Evolutionary conservation across 2,329 filamentous ascomycete species (phyloP).

Genomic region (Dactylonectria macrodidyma): DNA sequence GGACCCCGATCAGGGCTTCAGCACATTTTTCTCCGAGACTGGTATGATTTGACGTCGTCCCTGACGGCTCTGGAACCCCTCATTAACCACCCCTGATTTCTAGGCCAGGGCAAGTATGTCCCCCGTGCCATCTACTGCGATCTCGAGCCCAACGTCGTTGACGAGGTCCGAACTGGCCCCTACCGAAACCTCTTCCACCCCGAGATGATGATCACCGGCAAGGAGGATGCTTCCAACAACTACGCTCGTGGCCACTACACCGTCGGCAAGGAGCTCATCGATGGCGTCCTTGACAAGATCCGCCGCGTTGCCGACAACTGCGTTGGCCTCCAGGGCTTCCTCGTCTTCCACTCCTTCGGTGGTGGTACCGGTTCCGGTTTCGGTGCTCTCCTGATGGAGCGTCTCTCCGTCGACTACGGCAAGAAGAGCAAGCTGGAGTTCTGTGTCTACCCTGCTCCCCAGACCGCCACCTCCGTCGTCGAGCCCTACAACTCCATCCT

Average conservation of each 20-base stretch:
- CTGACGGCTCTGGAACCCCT: constrained; percentile 3
- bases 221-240: constrained; percentile 99
- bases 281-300: constrained; percentile 97
- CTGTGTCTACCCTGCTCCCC: constrained; percentile 97
- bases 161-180: constrained; percentile 97
- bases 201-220: constrained; percentile 99
- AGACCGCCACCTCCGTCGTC: constrained; percentile 96
- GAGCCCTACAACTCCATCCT: constrained; percentile 99
- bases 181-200: constrained; percentile 99
- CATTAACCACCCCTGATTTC: constrained; percentile 39
- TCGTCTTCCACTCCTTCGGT: constrained; percentile 99
- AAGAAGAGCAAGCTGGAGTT: constrained; percentile 99
- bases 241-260: constrained; percentile 99
- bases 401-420: constrained; percentile 98
- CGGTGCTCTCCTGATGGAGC: constrained; percentile 98
- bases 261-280: constrained; percentile 99
- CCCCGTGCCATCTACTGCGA: constrained; percentile 99
- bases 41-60: constrained; percentile 70
- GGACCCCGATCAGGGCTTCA: constrained; percentile 97
- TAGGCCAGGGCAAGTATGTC: constrained; percentile 98
- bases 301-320: constrained; percentile 98
- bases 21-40: constrained; percentile 99
- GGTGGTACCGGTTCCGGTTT: constrained; percentile 99
- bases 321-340: constrained; percentile 97
- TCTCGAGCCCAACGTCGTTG: constrained; percentile 99